A percentile compares a stretch with the other conserved stretches of the same genome.
These are phyloP conservation scores for Helicocarpus griseus DNA, from an alignment of 2,329 filamentous ascomycete genomes.

Conservation along the genomic window DNA sequence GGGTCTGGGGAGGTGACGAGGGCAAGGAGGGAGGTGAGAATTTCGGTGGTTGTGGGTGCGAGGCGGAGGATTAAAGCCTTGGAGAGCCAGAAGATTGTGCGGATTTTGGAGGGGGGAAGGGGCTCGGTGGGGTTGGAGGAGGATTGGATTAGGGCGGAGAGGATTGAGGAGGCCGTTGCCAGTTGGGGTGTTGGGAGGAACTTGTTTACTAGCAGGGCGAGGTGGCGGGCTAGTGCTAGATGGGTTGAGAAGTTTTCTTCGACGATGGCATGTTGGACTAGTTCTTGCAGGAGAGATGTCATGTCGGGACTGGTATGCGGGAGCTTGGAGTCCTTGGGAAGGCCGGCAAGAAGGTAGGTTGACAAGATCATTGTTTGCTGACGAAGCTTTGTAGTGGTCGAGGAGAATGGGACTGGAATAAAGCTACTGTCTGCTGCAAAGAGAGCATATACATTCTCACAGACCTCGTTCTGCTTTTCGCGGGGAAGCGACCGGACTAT, in stretches of 20 bases:
- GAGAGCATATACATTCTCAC: slow-evolving; percentile 45
- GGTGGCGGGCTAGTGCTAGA: slow-evolving; percentile 32
- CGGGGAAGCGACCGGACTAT: slow-evolving; percentile 47
- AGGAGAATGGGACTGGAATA: slow-evolving; percentile 25
- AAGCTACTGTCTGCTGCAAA: slow-evolving; percentile 34
- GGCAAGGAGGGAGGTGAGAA: slow-evolving; percentile 42
- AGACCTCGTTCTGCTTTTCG: slow-evolving; percentile 43
- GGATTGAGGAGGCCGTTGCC: slow-evolving; percentile 20
- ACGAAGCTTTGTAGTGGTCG: slow-evolving; percentile 22
- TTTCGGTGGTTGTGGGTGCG: slow-evolving; percentile 37
- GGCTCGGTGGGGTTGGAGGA: slow-evolving; percentile 8
- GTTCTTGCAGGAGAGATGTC: slow-evolving; percentile 25
- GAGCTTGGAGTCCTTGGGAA: slow-evolving; percentile 31
- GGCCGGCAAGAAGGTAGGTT: slow-evolving; percentile 47
- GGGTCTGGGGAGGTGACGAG: slow-evolving; percentile 36
- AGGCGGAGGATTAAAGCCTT: slow-evolving; percentile 52
- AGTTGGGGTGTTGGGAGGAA: slow-evolving; percentile 29
- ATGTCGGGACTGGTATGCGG: slow-evolving; percentile 25
- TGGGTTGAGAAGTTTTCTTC: slow-evolving; percentile 27
- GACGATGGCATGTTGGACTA: slow-evolving; percentile 25
- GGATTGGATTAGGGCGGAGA: slow-evolving; percentile 23
- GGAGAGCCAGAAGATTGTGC: slow-evolving; percentile 50
- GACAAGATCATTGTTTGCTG: slow-evolving; percentile 46
- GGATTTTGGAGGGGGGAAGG: slow-evolving; percentile 35
- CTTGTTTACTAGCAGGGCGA: slow-evolving; percentile 34